Conservation (phyloP, 352 stramenopile genomes). For the Phytophthora constricta region DNA sequence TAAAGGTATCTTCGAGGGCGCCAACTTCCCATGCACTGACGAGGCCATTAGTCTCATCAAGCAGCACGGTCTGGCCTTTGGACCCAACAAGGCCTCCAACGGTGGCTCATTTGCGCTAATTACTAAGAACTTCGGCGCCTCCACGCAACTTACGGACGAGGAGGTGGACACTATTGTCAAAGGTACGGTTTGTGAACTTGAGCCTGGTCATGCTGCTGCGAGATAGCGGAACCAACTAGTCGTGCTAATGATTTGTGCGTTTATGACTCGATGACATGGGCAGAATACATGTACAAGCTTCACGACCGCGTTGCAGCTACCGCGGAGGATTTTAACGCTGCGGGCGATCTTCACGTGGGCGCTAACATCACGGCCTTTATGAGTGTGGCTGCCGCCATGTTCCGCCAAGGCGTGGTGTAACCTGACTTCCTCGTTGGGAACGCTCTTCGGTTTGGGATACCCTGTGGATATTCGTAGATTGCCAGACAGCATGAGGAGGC, state of each 20-base stretch:
- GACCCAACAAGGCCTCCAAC: constrained; percentile 88
- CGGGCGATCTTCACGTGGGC: constrained; percentile 86
- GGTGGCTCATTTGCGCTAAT: constrained; percentile 77
- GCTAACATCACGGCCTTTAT: constrained; percentile 98
- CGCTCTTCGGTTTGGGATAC: constrained; percentile 6
- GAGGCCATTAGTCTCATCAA: constrained; percentile 86
- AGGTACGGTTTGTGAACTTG: constrained; percentile 35
- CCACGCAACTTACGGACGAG: constrained; percentile 58
- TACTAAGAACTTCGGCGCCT: constrained; percentile 60
- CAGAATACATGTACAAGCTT: constrained; percentile 84
- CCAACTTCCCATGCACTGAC: constrained; percentile 83
- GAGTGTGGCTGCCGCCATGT: constrained; percentile 97
- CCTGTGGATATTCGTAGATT: constrained; percentile 13
- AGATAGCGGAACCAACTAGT: no score
- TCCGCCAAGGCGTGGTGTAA: constrained; percentile 97
- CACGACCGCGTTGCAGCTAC: constrained; percentile 75
- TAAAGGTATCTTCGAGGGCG: constrained; percentile 89
- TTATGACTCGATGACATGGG: neutral
- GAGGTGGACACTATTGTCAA: constrained; percentile 80
- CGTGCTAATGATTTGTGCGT: constrained; percentile 4
- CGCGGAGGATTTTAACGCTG: constrained; percentile 79
- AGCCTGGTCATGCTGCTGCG: constrained; percentile 1
- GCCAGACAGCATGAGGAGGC: constrained; percentile 13
- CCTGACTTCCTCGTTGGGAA: neutral
- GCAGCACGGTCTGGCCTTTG: constrained; percentile 84